phyloP scores from a whole-genome alignment of 148 eudicot species.

The Spergularia bocconei region DNA sequence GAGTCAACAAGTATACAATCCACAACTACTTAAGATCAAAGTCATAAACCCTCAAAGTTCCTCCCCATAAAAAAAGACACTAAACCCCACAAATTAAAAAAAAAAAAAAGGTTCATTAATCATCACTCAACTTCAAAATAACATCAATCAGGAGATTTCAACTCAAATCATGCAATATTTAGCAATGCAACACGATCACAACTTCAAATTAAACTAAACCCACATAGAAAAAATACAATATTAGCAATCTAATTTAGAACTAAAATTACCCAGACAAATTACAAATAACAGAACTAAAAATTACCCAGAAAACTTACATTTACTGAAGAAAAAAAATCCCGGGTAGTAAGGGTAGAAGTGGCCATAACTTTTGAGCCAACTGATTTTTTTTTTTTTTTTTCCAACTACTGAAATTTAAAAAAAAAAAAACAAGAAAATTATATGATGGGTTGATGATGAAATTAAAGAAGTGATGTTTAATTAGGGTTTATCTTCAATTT shows the following conservation, averaged over 20 bases:
- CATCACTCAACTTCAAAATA: not conserved
- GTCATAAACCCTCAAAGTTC: no score
- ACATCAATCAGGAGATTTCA: not conserved
- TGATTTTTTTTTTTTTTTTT: not conserved
- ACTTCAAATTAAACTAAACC: not conserved
- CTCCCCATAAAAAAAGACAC: no score
- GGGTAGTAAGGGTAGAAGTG: constrained; percentile 18
- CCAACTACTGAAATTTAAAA: not conserved
- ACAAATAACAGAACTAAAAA: not conserved
- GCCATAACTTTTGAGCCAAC: not conserved
- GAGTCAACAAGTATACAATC: no score
- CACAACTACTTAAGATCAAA: no score
- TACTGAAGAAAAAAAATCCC: constrained; percentile 5
- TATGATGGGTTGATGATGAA: not conserved
- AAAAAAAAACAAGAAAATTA: not conserved
- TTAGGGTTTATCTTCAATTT: constrained; percentile 4
- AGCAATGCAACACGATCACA: not conserved
- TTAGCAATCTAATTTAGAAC: not conserved
- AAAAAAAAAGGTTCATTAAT: no score
- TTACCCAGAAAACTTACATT: constrained; percentile 6
- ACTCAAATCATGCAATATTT: not conserved
- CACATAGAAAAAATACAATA: not conserved
- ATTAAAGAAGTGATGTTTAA: not conserved
- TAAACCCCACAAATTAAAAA: no score
- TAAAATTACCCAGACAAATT: not conserved